A percentile compares a stretch with the other conserved stretches of the same genome.
Evolutionary conservation across 257 asterid species (phyloP).

Genomic region (Solanum bulbocastanum): DNA sequence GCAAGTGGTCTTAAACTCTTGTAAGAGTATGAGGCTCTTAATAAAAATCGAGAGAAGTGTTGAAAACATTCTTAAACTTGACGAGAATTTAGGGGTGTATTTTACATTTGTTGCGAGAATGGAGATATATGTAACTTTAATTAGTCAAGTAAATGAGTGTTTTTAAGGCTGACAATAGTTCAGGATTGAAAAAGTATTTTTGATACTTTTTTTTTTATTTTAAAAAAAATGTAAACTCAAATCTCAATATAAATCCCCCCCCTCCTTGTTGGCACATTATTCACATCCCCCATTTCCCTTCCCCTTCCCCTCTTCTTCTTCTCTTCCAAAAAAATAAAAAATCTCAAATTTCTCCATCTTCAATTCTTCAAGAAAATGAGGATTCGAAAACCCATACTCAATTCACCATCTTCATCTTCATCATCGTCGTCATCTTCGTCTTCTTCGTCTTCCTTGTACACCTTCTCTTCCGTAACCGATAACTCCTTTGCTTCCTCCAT

Average conservation of each 20-base stretch:
- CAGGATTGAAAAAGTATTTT: too few species aligned
- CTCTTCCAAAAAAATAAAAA: not conserved
- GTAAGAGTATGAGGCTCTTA: fast-evolving
- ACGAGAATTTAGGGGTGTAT: too few species aligned
- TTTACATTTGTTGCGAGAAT: too few species aligned
- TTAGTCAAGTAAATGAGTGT: too few species aligned
- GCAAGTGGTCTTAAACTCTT: too few species aligned
- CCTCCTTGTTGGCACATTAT: not conserved
- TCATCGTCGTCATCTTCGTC: not conserved
- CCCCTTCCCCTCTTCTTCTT: not conserved
- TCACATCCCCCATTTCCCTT: not conserved
- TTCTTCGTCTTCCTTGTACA: not conserved
- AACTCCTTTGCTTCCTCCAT: constrained; percentile 3
- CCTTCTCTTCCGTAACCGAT: constrained; percentile 2
- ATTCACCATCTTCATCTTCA: not conserved
- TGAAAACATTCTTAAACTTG: too few species aligned
- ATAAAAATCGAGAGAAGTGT: too few species aligned
- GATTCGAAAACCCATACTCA: not conserved
- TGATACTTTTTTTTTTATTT: not conserved
- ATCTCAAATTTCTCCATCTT: not conserved
- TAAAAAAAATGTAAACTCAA: not conserved
- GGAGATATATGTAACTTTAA: too few species aligned
- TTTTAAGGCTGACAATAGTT: too few species aligned
- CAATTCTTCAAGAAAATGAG: not conserved
- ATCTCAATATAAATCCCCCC: not conserved